phyloP scores from a whole-genome alignment of 2,329 filamentous ascomycete species.

The Arthrobotrys pseudoclavata region DNA sequence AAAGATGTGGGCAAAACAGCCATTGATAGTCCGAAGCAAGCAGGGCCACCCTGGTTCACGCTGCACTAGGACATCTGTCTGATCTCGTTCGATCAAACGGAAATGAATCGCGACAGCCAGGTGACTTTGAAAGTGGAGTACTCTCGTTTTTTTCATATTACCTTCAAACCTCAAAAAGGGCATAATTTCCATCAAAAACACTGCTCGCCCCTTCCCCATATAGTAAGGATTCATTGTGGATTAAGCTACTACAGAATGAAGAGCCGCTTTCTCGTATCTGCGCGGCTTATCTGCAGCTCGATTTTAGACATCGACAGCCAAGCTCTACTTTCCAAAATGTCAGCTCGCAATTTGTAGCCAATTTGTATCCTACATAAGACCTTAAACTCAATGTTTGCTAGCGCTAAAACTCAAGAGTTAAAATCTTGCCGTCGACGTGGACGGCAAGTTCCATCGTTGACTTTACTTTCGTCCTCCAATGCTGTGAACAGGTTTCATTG shows the following conservation, averaged over 20 bases:
- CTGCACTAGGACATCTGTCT: conserved; percentile 21
- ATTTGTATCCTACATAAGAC: conserved; percentile 13
- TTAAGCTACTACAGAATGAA: not conserved
- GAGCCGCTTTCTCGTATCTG: conserved; percentile 32
- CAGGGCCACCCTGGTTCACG: conserved; percentile 27
- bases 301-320: conserved; percentile 16
- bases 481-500: conserved; percentile 31
- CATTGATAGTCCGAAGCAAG: conserved; percentile 12
- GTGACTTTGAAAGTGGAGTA: conserved; percentile 24
- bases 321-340: conserved; percentile 6
- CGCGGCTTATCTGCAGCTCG: conserved; percentile 21
- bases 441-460: conserved; percentile 36
- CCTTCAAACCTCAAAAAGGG: conserved; percentile 1
- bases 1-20: conserved; percentile 21
- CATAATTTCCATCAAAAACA: not conserved
- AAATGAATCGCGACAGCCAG: conserved; percentile 29
- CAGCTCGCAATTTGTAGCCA: conserved; percentile 23
- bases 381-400: conserved; percentile 19
- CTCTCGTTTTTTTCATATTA: not conserved
- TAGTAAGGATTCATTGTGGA: not conserved
- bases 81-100: conserved; percentile 25
- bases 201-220: not conserved
- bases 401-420: not conserved
- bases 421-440: not conserved
- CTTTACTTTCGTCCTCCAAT: conserved; percentile 3